Evolutionary conservation across 176 grass and related monocot species (phyloP).

Genomic region (Tillandsia leiboldiana): DNA sequence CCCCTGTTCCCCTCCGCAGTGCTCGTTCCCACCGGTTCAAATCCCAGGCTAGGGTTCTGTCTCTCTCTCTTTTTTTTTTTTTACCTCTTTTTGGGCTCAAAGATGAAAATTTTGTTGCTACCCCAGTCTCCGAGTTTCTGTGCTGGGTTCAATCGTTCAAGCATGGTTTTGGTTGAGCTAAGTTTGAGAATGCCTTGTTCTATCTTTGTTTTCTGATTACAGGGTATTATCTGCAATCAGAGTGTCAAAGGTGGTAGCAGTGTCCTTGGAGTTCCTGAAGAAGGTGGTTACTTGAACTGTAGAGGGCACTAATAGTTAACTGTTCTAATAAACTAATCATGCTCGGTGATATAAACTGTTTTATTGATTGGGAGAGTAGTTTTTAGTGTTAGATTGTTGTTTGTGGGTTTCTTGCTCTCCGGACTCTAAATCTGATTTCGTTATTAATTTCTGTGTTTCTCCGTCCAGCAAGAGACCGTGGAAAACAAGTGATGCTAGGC

Average conservation of each 20-base stretch:
- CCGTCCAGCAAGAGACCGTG: constrained; percentile 49
- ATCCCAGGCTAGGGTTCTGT: constrained; percentile 17
- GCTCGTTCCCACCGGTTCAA: constrained; percentile 2
- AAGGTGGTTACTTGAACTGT: neutral
- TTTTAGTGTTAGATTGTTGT: no score
- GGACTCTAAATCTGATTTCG: neutral
- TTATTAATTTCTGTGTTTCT: constrained; percentile 4
- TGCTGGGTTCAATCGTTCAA: neutral
- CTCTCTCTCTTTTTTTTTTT: neutral
- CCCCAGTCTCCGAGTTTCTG: neutral
- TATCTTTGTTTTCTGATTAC: neutral
- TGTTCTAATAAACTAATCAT: neutral
- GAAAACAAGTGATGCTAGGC: constrained; percentile 73
- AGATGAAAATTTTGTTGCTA: constrained; percentile 4
- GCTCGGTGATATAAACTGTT: neutral
- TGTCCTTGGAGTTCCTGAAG: neutral
- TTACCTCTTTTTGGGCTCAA: no score
- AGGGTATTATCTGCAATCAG: neutral
- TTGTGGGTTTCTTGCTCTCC: neutral
- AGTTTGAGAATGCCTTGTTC: neutral
- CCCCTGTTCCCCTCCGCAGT: neutral
- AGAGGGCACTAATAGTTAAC: neutral
- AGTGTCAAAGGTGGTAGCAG: neutral
- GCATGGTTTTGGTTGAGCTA: no score
- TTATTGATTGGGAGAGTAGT: no score